Conservation (phyloP, 2,329 filamentous ascomycete genomes). For the Aureobasidium subglaciale region DNA sequence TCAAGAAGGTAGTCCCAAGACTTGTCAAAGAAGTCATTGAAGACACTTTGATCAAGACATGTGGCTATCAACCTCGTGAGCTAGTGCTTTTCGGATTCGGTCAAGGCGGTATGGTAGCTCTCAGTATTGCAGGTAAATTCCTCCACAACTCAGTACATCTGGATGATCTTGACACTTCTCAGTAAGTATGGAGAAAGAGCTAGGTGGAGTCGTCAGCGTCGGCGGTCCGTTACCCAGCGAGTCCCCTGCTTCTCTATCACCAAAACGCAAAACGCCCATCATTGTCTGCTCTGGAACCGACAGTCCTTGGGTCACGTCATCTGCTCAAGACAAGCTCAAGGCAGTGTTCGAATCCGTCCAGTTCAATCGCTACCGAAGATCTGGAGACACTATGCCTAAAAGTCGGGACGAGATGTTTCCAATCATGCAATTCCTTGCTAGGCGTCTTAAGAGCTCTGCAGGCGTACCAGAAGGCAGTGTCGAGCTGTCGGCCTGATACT, state of each 20-base stretch:
- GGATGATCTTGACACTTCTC: neutral
- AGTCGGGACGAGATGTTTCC: slow-evolving; percentile 80
- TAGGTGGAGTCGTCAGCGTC: slow-evolving; percentile 56
- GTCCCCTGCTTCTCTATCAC: slow-evolving; percentile 33
- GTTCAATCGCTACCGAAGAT: slow-evolving; percentile 61
- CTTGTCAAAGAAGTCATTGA: slow-evolving; percentile 39
- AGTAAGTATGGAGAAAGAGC: slow-evolving; percentile 28
- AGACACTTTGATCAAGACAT: slow-evolving; percentile 41
- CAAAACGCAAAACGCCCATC: slow-evolving; percentile 57
- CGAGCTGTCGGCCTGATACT: slow-evolving; percentile 32
- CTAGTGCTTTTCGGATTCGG: slow-evolving; percentile 51
- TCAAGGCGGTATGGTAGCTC: slow-evolving; percentile 51
- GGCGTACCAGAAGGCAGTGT: slow-evolving; percentile 48
- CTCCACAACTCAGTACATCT: neutral
- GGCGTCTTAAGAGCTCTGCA: slow-evolving; percentile 51
- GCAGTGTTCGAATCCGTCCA: slow-evolving; percentile 48
- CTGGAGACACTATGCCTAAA: slow-evolving; percentile 74
- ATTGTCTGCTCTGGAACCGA: slow-evolving; percentile 53
- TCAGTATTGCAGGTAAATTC: slow-evolving; percentile 37
- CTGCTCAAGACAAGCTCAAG: slow-evolving; percentile 57
- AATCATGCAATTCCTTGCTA: slow-evolving; percentile 76
- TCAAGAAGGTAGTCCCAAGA: slow-evolving; percentile 37
- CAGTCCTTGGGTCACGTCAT: slow-evolving; percentile 48
- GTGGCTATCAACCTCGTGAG: slow-evolving; percentile 42
- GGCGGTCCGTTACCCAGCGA: slow-evolving; percentile 52